Percentiles rank a stretch among this genome's conserved stretches.
Conservation (phyloP, 495 filamentous ascomycete genomes). For the Penicillium coprophilum region DNA sequence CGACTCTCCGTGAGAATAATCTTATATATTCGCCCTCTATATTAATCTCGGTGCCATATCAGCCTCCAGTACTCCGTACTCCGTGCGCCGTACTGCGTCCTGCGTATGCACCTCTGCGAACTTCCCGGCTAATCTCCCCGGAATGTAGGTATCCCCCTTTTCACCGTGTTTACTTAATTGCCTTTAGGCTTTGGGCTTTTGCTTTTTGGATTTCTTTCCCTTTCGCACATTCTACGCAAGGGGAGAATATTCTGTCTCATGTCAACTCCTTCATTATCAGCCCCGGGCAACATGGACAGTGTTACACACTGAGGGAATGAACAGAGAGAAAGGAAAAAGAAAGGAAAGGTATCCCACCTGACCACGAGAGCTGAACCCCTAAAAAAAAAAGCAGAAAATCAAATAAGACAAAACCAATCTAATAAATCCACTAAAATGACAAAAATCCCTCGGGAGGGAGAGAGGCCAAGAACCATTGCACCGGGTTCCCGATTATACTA, state of each 20-base stretch:
- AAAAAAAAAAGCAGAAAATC: background rate
- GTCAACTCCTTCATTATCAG: conserved; percentile 23
- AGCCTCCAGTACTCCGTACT: too few species aligned
- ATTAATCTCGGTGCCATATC: too few species aligned
- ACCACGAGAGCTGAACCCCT: conserved; percentile 7
- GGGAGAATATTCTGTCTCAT: conserved; percentile 10
- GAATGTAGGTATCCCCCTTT: conserved; percentile 10
- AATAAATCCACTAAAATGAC: background rate
- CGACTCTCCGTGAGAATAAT: too few species aligned
- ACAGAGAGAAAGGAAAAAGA: conserved; percentile 11
- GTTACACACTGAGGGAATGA: conserved; percentile 25
- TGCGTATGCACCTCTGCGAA: conserved; percentile 6
- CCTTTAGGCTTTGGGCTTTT: background rate
- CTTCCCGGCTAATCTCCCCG: conserved; percentile 17
- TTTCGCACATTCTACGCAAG: conserved; percentile 9
- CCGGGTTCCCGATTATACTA: conserved; percentile 31
- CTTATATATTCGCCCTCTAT: too few species aligned
- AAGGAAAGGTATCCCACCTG: conserved; percentile 16
- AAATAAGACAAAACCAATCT: conserved; percentile 4
- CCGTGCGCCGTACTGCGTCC: too few species aligned
- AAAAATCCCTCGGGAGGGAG: background rate
- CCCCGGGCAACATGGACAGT: conserved; percentile 17
- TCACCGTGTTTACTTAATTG: background rate
- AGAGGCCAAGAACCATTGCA: conserved; percentile 23
- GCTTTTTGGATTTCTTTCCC: conserved; percentile 4